A percentile compares a stretch with the other conserved stretches of the same genome.
These are phyloP conservation scores for Canavalia ensiformis DNA, from an alignment of 306 rosid genomes.

Conservation along the genomic window DNA sequence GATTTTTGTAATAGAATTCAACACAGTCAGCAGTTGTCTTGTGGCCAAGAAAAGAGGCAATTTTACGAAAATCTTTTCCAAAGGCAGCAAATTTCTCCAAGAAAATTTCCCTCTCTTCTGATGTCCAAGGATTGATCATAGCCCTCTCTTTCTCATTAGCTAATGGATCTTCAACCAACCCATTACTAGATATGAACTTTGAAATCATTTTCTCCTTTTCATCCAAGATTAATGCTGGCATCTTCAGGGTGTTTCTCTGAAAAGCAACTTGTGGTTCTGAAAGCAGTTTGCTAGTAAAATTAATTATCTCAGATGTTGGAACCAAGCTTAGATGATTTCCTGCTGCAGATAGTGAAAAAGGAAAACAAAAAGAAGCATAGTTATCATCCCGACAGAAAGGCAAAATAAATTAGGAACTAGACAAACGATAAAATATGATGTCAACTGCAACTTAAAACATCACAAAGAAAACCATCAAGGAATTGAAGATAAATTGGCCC, in stretches of 20 bases:
- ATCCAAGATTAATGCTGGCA: slow-evolving; percentile 93
- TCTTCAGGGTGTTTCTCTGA: slow-evolving; percentile 72
- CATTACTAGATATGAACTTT: slow-evolving; percentile 79
- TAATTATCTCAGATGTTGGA: slow-evolving; percentile 62
- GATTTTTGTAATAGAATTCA: slow-evolving; percentile 93
- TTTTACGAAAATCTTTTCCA: slow-evolving; percentile 88
- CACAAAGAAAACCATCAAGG: not conserved
- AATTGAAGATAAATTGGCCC: not conserved
- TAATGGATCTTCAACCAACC: slow-evolving; percentile 88
- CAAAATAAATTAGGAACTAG: not conserved
- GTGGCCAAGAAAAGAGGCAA: slow-evolving; percentile 84
- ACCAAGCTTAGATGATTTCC: slow-evolving; percentile 71
- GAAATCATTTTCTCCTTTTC: slow-evolving; percentile 69
- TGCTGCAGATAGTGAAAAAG: slow-evolving; percentile 50
- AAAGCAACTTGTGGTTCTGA: slow-evolving; percentile 66
- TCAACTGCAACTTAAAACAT: slow-evolving; percentile 12
- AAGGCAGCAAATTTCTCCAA: slow-evolving; percentile 67
- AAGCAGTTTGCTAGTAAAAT: slow-evolving; percentile 73
- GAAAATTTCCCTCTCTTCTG: slow-evolving; percentile 73
- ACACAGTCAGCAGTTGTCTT: slow-evolving; percentile 98
- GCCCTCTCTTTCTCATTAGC: slow-evolving; percentile 87
- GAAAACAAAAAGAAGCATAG: not conserved
- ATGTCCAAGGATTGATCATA: slow-evolving; percentile 89
- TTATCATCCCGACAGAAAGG: not conserved
- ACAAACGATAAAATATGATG: not conserved